Conservation (phyloP, 495 filamentous ascomycete genomes). For the Penicillium soppii region DNA sequence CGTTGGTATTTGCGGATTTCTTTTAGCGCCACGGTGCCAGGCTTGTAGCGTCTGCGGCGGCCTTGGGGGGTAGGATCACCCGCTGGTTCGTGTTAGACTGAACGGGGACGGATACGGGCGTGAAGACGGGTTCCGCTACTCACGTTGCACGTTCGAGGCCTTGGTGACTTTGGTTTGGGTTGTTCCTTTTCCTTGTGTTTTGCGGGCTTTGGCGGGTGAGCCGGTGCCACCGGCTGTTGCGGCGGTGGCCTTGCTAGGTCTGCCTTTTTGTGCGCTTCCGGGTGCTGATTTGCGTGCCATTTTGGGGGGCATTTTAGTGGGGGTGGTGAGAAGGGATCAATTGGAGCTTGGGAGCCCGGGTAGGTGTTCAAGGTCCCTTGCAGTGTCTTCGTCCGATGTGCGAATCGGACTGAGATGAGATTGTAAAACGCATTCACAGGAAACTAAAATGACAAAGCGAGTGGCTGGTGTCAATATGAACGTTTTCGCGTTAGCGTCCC, state of each 20-base stretch:
- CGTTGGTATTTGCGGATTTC: constrained; percentile 87
- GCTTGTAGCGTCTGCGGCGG: constrained; percentile 70
- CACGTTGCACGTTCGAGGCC: constrained; percentile 40
- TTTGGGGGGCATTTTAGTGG: constrained; percentile 22
- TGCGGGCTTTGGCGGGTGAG: constrained; percentile 17
- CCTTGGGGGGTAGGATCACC: constrained; percentile 68
- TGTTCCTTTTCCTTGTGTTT: constrained; percentile 10
- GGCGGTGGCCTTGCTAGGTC: constrained; percentile 3
- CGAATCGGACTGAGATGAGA: not conserved
- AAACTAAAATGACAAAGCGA: too few relatives aligned
- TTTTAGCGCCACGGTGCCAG: constrained; percentile 78
- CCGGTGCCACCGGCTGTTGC: not conserved
- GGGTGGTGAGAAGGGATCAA: constrained; percentile 5
- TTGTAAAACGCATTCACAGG: not conserved
- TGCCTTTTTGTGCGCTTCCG: constrained; percentile 3
- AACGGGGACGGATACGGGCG: too few relatives aligned
- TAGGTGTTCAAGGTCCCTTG: not conserved
- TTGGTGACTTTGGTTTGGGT: constrained; percentile 28
- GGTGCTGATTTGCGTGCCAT: constrained; percentile 5
- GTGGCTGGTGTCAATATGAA: constrained; percentile 4
- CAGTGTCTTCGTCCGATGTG: not conserved
- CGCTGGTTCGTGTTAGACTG: constrained; percentile 49
- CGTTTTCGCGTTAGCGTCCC: constrained; percentile 9
- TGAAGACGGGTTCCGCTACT: constrained; percentile 13
- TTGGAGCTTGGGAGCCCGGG: not conserved